These are phyloP conservation scores for Pythium angustatum DNA, from an alignment of 352 stramenopile species.

Conservation along the genomic window DNA sequence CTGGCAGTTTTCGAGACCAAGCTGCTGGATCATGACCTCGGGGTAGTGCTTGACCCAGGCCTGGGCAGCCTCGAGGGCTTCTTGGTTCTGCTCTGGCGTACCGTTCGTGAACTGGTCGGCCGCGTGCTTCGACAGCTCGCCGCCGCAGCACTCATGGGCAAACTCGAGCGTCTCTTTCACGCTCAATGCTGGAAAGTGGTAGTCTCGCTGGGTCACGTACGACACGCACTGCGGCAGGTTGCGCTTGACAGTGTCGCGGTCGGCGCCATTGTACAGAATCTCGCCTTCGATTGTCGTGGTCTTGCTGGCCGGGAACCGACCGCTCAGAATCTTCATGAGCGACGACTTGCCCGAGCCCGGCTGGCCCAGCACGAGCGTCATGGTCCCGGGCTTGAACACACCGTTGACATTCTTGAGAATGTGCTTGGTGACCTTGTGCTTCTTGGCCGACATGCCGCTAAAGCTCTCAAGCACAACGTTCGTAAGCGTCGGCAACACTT, in stretches of 20 bases:
- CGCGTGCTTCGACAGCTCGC: slow-evolving; percentile 33
- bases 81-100: slow-evolving; percentile 19
- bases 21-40: slow-evolving; percentile 41
- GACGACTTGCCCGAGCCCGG: slow-evolving; percentile 57
- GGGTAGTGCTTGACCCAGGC: slow-evolving; percentile 34
- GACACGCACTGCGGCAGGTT: slow-evolving; percentile 50
- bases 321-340: slow-evolving; percentile 60
- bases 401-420: slow-evolving; percentile 51
- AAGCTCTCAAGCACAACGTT: slow-evolving; percentile 50
- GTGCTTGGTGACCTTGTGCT: slow-evolving; percentile 47
- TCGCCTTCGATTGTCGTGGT: slow-evolving; percentile 43
- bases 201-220: slow-evolving; percentile 58
- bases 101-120: slow-evolving; percentile 26
- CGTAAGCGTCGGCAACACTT: slow-evolving; percentile 46
- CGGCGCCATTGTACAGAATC: slow-evolving; percentile 54
- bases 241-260: slow-evolving; percentile 31
- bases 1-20: slow-evolving; percentile 36
- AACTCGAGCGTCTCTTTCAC: slow-evolving; percentile 66
- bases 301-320: slow-evolving; percentile 50
- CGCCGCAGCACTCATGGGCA: slow-evolving; percentile 56
- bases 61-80: slow-evolving; percentile 21
- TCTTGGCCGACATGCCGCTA: slow-evolving; percentile 40
- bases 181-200: slow-evolving; percentile 44
- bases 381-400: slow-evolving; percentile 49
- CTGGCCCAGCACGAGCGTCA: slow-evolving; percentile 67